Evolutionary conservation across 371 early-diverging fungal genomes (phyloP).

Genomic region (Phascolomyces articulosus): DNA sequence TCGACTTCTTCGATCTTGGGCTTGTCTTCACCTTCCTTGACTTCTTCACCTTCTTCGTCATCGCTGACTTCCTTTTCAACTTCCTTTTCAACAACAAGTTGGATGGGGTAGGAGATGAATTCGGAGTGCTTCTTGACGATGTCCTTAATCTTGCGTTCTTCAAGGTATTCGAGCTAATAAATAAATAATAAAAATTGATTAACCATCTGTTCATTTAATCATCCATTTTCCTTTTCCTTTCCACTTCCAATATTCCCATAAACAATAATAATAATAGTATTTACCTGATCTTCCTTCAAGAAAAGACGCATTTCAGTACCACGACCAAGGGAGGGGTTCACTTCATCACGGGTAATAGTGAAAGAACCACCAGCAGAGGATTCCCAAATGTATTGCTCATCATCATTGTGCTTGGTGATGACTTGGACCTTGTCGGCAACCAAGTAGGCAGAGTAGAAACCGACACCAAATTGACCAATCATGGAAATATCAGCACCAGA

Average conservation of each 20-base stretch:
- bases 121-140: conserved; percentile 82
- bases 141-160: conserved; percentile 54
- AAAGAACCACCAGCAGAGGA: conserved; percentile 66
- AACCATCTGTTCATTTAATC: background rate
- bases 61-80: conserved; percentile 87
- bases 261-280: too few relatives aligned
- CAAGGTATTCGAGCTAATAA: conserved; percentile 52
- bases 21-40: conserved; percentile 63
- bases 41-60: conserved; percentile 68
- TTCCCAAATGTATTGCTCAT: conserved; percentile 81
- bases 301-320: conserved; percentile 84
- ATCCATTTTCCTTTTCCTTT: background rate
- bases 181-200: conserved; percentile 60
- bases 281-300: conserved; percentile 75
- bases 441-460: conserved; percentile 86
- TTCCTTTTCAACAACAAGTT: conserved; percentile 50
- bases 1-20: conserved; percentile 60
- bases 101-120: conserved; percentile 71
- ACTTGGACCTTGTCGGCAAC: conserved; percentile 88
- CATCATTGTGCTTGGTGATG: conserved; percentile 78
- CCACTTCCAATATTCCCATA: too few relatives aligned
- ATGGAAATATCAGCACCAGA: conserved; percentile 61
- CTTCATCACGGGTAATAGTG: conserved; percentile 75
- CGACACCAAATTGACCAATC: conserved; percentile 96
- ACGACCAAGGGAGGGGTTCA: conserved; percentile 59